Conservation (phyloP, 805 yeast species). For the Wickerhamiella qilinensis region DNA sequence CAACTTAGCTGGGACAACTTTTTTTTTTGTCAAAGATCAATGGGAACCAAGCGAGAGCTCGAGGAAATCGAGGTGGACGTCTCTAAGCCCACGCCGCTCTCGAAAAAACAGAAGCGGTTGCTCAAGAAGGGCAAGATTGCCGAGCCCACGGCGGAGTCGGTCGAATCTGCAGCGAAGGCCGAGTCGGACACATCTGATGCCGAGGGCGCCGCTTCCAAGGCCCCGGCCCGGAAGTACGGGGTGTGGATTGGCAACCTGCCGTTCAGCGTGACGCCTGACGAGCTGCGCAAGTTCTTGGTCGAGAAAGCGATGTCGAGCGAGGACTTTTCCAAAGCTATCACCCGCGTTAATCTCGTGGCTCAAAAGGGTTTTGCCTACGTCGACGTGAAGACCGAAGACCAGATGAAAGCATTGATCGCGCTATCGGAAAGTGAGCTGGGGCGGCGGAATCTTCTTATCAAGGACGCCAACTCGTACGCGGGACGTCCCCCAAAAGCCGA, state of each 20-base stretch:
- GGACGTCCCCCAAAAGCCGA: conserved; percentile 61
- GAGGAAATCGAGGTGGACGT: conserved; percentile 29
- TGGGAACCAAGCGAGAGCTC: conserved; percentile 12
- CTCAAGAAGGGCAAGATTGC: conserved; percentile 44
- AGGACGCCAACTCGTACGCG: conserved; percentile 62
- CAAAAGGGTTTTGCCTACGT: conserved; percentile 73
- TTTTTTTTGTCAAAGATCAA: not conserved
- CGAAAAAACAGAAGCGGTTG: conserved; percentile 80
- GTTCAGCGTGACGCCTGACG: conserved; percentile 67
- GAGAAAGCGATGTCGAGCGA: conserved; percentile 30
- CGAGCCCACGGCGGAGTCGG: conserved; percentile 8
- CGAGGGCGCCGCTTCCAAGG: conserved; percentile 17
- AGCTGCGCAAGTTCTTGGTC: conserved; percentile 45
- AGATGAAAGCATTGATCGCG: conserved; percentile 44
- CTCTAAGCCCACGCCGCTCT: conserved; percentile 57
- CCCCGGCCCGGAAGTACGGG: conserved; percentile 26
- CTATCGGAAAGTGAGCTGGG: conserved; percentile 59
- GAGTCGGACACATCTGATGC: conserved; percentile 15
- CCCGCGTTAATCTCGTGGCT: conserved; percentile 68
- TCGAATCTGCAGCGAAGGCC: conserved; percentile 2
- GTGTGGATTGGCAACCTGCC: conserved; percentile 93
- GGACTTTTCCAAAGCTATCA: conserved; percentile 35
- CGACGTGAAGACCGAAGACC: conserved; percentile 49
- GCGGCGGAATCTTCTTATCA: conserved; percentile 76
- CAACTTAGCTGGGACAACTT: too few relatives aligned